A percentile compares a stretch with the other conserved stretches of the same genome.
Evolutionary conservation across 176 grass and related monocot genomes (phyloP).

Genomic region (Ensete glaucum): DNA sequence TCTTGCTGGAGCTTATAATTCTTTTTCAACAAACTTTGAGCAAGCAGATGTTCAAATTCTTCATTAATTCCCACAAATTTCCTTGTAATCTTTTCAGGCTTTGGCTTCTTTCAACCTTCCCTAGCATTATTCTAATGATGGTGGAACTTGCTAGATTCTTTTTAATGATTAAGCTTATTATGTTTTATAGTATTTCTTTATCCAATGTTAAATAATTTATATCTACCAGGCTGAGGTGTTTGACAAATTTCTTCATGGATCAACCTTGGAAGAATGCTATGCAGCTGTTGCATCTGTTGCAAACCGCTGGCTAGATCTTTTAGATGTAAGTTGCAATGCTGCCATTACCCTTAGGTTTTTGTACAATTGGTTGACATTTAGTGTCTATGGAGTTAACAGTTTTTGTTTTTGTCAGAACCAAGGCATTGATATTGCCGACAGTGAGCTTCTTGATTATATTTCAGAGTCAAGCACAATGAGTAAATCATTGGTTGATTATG

Average conservation of each 20-base stretch:
- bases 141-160: not conserved
- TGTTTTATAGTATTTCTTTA: not conserved
- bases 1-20: no score
- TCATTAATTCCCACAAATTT: no score
- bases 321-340: slow-evolving; percentile 58
- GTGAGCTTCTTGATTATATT: slow-evolving; percentile 91
- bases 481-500: slow-evolving; percentile 92
- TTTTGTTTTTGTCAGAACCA: slow-evolving; percentile 55
- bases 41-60: no score
- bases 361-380: not conserved
- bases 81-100: no score
- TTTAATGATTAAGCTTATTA: not conserved
- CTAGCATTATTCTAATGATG: not conserved
- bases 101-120: no score
- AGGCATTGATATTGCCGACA: slow-evolving; percentile 90
- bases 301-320: slow-evolving; percentile 82
- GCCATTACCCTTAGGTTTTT: slow-evolving; percentile 4
- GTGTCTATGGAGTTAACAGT: no score
- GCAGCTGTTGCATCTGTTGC: slow-evolving; percentile 94
- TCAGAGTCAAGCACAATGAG: slow-evolving; percentile 98
- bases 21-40: no score
- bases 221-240: slow-evolving; percentile 83
- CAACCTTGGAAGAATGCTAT: slow-evolving; percentile 94
- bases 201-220: slow-evolving; percentile 18
- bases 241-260: slow-evolving; percentile 96